These are phyloP conservation scores for Lodderomyces elongisporus DNA, from an alignment of 1,139 yeast genomes.

Conservation along the genomic window DNA sequence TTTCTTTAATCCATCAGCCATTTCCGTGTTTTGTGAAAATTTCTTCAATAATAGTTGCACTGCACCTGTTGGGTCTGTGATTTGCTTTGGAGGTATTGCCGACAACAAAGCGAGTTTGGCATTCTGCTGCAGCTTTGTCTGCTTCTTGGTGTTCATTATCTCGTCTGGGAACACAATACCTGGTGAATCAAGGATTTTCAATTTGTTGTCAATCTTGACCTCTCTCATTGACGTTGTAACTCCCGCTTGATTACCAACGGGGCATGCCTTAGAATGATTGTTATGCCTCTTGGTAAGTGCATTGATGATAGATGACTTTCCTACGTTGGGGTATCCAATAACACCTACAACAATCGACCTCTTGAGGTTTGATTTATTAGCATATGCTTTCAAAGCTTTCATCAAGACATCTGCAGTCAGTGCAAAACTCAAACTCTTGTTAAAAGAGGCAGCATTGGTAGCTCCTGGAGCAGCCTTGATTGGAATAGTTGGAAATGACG, in stretches of 20 bases:
- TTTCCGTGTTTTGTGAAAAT: slow-evolving; percentile 62
- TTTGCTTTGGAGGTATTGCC: slow-evolving; percentile 85
- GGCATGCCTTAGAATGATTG: slow-evolving; percentile 66
- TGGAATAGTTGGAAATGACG: slow-evolving; percentile 89
- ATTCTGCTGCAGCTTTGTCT: slow-evolving; percentile 60
- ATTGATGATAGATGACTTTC: slow-evolving; percentile 92
- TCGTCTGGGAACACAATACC: slow-evolving; percentile 93
- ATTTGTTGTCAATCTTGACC: slow-evolving; percentile 84
- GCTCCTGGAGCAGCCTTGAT: slow-evolving; percentile 56
- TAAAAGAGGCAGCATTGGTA: slow-evolving; percentile 63
- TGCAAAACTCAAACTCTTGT: slow-evolving; percentile 69
- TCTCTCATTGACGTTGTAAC: slow-evolving; percentile 89
- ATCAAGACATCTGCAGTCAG: slow-evolving; percentile 71
- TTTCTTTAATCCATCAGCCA: slow-evolving; percentile 69
- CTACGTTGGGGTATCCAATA: slow-evolving; percentile 90
- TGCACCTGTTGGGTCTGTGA: slow-evolving; percentile 81
- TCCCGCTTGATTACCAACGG: slow-evolving; percentile 97
- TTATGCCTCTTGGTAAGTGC: slow-evolving; percentile 84
- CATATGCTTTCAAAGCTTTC: slow-evolving; percentile 80
- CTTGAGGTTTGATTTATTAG: slow-evolving; percentile 77
- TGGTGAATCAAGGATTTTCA: slow-evolving; percentile 89
- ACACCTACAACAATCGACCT: slow-evolving; percentile 95
- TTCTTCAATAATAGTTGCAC: slow-evolving; percentile 72
- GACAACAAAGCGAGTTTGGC: slow-evolving; percentile 85
- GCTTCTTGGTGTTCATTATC: slow-evolving; percentile 39